Evolutionary conservation across 306 rosid genomes (phyloP).

Genomic region (Citrullus colocynthis): DNA sequence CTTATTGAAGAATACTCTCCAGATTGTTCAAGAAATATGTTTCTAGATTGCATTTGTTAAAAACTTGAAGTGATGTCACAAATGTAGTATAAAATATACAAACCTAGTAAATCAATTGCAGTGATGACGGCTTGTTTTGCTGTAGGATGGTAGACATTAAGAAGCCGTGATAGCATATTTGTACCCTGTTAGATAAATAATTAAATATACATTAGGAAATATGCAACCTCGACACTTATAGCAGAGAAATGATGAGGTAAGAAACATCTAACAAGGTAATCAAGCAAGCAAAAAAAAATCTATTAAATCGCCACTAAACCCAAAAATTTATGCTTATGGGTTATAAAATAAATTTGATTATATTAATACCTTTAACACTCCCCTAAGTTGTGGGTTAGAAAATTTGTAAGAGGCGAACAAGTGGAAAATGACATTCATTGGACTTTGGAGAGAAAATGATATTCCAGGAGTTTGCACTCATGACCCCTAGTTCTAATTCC

Average conservation of each 20-base stretch:
- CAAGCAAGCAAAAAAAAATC: neutral
- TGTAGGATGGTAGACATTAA: slow-evolving; percentile 74
- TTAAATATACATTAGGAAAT: neutral
- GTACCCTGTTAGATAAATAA: slow-evolving; percentile 52
- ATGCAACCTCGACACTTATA: slow-evolving; percentile 6
- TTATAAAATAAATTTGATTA: no score
- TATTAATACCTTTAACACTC: no score
- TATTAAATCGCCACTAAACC: no score
- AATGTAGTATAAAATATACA: neutral
- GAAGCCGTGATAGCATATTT: slow-evolving; percentile 87
- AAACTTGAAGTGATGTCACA: neutral
- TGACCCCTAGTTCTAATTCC: no score
- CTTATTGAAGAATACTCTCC: neutral
- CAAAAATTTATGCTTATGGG: no score
- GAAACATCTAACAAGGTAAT: neutral
- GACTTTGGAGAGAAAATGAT: no score
- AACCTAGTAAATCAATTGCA: slow-evolving; percentile 90
- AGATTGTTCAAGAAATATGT: neutral
- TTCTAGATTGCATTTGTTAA: neutral
- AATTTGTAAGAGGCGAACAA: no score
- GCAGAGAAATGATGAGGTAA: neutral
- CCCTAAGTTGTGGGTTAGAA: no score
- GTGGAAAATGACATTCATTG: no score
- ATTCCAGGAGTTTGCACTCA: no score
- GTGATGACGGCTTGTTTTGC: slow-evolving; percentile 98